Evolutionary conservation across 1,284 basidiomycete species (phyloP).

Genomic region (Moniliophthora roreri): DNA sequence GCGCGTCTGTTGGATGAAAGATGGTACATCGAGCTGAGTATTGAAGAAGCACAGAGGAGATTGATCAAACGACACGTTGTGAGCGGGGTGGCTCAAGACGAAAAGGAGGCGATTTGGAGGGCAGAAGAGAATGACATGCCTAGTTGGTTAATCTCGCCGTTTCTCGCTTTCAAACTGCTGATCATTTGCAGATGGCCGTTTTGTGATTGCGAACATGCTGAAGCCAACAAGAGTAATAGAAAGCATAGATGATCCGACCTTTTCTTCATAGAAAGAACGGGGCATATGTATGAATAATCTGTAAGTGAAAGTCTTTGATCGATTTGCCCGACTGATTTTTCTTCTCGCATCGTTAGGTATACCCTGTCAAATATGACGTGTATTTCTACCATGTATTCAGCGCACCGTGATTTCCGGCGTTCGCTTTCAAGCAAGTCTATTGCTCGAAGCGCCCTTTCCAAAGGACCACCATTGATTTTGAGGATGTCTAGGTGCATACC

Average conservation of each 20-base stretch:
- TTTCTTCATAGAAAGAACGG: conserved; percentile 4
- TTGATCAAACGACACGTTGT: conserved; percentile 74
- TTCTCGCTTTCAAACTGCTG: neutral
- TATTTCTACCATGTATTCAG: too few species aligned
- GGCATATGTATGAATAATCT: too few species aligned
- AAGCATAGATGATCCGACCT: conserved; percentile 46
- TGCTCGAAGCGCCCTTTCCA: too few species aligned
- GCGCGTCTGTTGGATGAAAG: conserved; percentile 73
- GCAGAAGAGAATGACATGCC: conserved; percentile 76
- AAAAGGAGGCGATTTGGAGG: conserved; percentile 67
- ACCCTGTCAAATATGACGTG: too few species aligned
- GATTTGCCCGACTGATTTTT: too few species aligned
- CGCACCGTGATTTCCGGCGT: too few species aligned
- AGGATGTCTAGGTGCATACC: too few species aligned
- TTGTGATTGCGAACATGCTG: conserved; percentile 55
- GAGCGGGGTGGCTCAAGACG: conserved; percentile 70
- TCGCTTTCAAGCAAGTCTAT: too few species aligned
- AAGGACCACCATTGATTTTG: too few species aligned
- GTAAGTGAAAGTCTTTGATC: too few species aligned
- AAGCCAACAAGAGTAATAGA: conserved; percentile 53
- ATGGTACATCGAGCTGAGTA: conserved; percentile 72
- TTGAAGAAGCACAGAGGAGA: conserved; percentile 59
- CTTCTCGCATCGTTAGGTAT: too few species aligned
- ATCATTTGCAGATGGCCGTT: conserved; percentile 47
- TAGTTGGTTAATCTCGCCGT: conserved; percentile 45